A percentile compares a stretch with the other conserved stretches of the same genome.
phyloP scores from a whole-genome alignment of 164 flowering plant species.

The Magnolia changhungtana region DNA sequence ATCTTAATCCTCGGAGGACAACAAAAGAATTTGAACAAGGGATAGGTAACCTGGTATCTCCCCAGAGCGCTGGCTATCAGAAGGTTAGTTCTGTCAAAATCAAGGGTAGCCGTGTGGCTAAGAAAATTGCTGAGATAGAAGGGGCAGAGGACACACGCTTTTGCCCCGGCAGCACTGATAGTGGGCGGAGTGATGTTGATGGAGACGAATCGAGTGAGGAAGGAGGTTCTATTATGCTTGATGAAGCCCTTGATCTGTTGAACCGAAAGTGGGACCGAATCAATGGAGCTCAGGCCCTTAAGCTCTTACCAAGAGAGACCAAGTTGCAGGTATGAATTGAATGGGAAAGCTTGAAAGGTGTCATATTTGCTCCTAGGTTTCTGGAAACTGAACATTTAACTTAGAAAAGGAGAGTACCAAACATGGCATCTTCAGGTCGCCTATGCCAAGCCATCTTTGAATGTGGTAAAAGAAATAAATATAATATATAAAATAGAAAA shows the following conservation, averaged over 20 bases:
- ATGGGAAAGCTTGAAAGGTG: neutral
- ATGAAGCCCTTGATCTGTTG: conserved; percentile 82
- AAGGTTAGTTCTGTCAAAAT: conserved; percentile 40
- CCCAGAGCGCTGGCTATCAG: conserved; percentile 39
- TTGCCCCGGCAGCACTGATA: conserved; percentile 66
- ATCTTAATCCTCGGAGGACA: conserved; percentile 80
- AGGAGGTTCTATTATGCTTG: conserved; percentile 80
- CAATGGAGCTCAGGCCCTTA: conserved; percentile 97
- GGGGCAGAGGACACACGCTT: conserved; percentile 70
- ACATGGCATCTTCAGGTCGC: too few relatives aligned
- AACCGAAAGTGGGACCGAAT: conserved; percentile 87
- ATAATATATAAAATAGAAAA: too few relatives aligned
- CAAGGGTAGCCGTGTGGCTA: conserved; percentile 53
- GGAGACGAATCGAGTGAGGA: conserved; percentile 72
- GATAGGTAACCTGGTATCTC: conserved; percentile 49
- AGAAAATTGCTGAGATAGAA: conserved; percentile 91
- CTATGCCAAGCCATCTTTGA: too few relatives aligned
- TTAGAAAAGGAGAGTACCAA: too few relatives aligned
- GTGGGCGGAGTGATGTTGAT: conserved; percentile 90
- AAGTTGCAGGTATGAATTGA: conserved; percentile 70
- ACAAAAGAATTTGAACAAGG: conserved; percentile 75
- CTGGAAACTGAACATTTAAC: too few relatives aligned
- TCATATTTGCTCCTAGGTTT: neutral
- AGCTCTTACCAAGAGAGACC: conserved; percentile 83
- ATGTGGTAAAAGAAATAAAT: too few relatives aligned